phyloP scores from a whole-genome alignment of 768 basidiomycete species.

The Hypholoma sublateritium region DNA sequence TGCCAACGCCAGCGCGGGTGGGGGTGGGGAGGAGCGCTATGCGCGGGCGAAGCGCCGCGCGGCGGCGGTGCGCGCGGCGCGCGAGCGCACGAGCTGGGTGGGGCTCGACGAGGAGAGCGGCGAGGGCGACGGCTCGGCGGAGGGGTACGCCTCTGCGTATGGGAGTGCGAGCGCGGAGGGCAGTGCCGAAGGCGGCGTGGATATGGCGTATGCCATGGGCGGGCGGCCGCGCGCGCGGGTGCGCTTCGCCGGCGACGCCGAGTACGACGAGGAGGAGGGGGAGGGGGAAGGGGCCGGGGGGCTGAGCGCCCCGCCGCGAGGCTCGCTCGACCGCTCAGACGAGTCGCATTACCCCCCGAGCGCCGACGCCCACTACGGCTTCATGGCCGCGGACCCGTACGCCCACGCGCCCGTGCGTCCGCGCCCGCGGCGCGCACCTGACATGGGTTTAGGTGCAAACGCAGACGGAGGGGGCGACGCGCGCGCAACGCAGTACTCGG shows the following conservation, averaged over 20 bases:
- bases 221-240: too few species aligned
- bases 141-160: not conserved
- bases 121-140: not conserved
- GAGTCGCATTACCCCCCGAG: not conserved
- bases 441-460: constrained; percentile 1
- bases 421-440: not conserved
- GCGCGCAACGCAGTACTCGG: not conserved
- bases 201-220: constrained; percentile 15
- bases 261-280: not conserved
- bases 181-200: constrained; percentile 22
- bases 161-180: not conserved
- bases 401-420: not conserved
- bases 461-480: constrained; percentile 10
- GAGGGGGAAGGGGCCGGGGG: not conserved
- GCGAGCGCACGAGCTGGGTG: not conserved
- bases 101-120: constrained; percentile 1
- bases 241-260: not conserved
- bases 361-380: not conserved
- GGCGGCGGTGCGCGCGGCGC: constrained; percentile 6
- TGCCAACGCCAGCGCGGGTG: not conserved
- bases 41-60: constrained; percentile 6
- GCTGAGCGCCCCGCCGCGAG: not conserved
- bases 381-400: not conserved
- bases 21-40: not conserved
- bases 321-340: not conserved